A percentile compares a stretch with the other conserved stretches of the same genome.
phyloP scores from a whole-genome alignment of 1,139 yeast genomes.

The Candida smagusa region DNA sequence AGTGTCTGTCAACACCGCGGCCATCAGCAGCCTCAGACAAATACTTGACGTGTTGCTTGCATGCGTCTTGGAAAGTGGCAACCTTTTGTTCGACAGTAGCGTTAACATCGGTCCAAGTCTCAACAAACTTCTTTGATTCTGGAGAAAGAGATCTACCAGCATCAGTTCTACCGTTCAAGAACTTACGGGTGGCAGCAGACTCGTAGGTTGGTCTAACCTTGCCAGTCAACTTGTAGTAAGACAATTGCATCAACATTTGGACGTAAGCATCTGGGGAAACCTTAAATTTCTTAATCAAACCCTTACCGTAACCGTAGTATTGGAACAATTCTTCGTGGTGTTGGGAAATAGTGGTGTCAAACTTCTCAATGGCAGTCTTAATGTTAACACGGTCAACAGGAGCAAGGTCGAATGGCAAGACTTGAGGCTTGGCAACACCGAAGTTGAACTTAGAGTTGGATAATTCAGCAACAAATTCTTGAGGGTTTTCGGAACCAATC shows the following conservation, averaged over 20 bases:
- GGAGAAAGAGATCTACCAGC: conserved; percentile 85
- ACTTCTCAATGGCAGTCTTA: conserved; percentile 51
- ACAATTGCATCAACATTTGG: conserved; percentile 74
- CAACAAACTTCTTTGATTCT: conserved; percentile 70
- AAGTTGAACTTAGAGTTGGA: conserved; percentile 15
- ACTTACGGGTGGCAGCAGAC: conserved; percentile 91
- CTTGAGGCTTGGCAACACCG: conserved; percentile 19
- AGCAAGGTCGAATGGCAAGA: conserved; percentile 45
- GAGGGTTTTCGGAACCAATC: conserved; percentile 46
- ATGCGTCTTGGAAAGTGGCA: conserved; percentile 68
- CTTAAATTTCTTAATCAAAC: conserved; percentile 63
- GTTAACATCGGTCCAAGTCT: conserved; percentile 65
- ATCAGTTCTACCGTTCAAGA: conserved; percentile 92
- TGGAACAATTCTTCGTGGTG: conserved; percentile 68
- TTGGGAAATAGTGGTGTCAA: conserved; percentile 47
- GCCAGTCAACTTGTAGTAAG: conserved; percentile 78
- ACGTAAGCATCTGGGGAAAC: conserved; percentile 76
- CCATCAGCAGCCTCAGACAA: conserved; percentile 81
- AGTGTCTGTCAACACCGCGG: conserved; percentile 89
- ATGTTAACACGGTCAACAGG: conserved; percentile 54
- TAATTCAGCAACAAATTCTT: conserved; percentile 25
- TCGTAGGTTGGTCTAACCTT: conserved; percentile 89
- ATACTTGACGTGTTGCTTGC: conserved; percentile 71
- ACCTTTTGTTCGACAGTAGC: conserved; percentile 59
- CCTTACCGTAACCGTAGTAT: conserved; percentile 70